Percentiles rank a stretch among this genome's conserved stretches.
These are phyloP conservation scores for Colletotrichum sp. DNA, from an alignment of 2,329 filamentous ascomycete species.

Conservation along the genomic window DNA sequence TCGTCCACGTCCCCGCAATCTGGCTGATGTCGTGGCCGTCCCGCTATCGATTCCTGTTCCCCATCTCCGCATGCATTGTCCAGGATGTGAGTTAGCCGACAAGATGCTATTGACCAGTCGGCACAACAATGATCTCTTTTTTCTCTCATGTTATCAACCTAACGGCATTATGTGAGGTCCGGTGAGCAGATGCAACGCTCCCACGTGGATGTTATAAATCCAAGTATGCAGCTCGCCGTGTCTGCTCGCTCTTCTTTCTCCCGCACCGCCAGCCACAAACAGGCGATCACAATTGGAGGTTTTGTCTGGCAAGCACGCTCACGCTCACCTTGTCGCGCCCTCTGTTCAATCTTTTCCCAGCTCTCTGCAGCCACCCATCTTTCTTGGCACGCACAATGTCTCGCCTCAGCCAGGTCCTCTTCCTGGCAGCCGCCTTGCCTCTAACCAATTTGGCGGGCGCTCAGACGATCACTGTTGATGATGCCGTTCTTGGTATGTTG, in stretches of 20 bases:
- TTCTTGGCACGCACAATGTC: background rate
- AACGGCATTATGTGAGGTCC: background rate
- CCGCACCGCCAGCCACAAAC: constrained; percentile 4
- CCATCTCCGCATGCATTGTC: background rate
- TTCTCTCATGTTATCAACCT: background rate
- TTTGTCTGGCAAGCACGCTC: background rate
- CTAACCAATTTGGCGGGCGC: background rate
- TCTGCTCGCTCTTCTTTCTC: background rate
- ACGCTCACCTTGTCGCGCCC: background rate
- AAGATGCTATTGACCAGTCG: background rate
- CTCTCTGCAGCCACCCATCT: background rate
- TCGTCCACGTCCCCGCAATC: background rate
- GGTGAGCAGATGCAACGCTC: background rate
- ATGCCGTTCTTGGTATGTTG: background rate
- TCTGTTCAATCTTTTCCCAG: constrained; percentile 1
- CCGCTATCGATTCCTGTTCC: background rate
- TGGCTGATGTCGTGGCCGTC: background rate
- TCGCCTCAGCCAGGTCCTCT: background rate
- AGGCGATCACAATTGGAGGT: background rate
- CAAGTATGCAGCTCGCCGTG: background rate
- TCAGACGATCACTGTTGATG: constrained; percentile 6
- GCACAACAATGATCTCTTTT: background rate
- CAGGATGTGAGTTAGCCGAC: background rate
- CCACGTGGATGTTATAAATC: constrained; percentile 7
- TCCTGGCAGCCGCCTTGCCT: background rate